phyloP scores from a whole-genome alignment of 148 eudicot genomes.

The Pharnaceum exiguum region DNA sequence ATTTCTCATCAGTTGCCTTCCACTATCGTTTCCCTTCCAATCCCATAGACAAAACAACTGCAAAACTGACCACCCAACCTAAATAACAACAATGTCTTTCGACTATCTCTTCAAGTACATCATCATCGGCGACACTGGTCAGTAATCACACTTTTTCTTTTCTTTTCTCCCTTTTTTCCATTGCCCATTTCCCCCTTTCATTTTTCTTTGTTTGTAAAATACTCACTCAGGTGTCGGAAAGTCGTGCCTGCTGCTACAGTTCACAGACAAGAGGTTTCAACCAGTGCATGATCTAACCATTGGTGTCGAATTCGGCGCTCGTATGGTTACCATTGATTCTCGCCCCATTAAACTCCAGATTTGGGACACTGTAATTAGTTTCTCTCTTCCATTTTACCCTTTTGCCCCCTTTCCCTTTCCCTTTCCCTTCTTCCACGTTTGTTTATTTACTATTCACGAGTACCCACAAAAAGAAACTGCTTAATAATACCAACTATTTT shows the following conservation, averaged over 20 bases:
- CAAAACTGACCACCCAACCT: too few species aligned
- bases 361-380: constrained; percentile 75
- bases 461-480: too few species aligned
- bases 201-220: background rate
- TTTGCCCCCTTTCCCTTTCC: background rate
- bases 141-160: background rate
- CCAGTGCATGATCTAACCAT: constrained; percentile 81
- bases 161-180: background rate
- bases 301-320: constrained; percentile 80
- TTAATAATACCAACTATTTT: too few species aligned
- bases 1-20: too few species aligned
- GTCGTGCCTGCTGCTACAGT: constrained; percentile 72
- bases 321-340: constrained; percentile 63
- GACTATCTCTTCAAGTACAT: constrained; percentile 81
- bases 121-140: constrained; percentile 78
- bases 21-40: too few species aligned
- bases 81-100: constrained; percentile 62
- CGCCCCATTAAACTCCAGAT: constrained; percentile 68
- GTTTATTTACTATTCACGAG: background rate
- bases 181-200: background rate
- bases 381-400: background rate
- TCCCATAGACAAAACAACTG: too few species aligned
- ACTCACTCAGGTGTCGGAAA: constrained; percentile 61
- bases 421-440: background rate
- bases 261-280: constrained; percentile 77